A percentile compares a stretch with the other conserved stretches of the same genome.
These are phyloP conservation scores for Gracilaria caudata DNA, from an alignment of 23 red algal genomes.

Conservation along the genomic window DNA sequence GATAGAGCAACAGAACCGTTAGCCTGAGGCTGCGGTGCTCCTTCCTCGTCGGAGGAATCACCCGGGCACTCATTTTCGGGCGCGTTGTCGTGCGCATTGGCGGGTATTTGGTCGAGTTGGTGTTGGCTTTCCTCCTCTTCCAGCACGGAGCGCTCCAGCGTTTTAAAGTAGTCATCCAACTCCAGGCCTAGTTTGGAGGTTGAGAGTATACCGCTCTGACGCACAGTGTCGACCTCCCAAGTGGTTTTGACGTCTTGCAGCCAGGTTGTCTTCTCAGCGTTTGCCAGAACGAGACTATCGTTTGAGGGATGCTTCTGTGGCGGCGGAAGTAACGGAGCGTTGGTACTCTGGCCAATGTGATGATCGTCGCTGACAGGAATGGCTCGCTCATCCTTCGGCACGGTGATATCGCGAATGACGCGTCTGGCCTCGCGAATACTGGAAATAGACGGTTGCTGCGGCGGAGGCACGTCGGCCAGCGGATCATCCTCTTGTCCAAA, in stretches of 20 bases:
- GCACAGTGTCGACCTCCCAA: slow-evolving; percentile 59
- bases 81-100: not conserved
- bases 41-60: slow-evolving; percentile 23
- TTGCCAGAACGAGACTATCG: slow-evolving; percentile 25
- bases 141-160: not conserved
- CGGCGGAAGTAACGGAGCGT: slow-evolving; percentile 4
- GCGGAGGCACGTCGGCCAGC: slow-evolving; percentile 4
- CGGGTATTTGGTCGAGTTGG: not conserved
- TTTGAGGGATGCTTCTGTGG: not conserved
- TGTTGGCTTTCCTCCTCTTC: not conserved
- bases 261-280: slow-evolving; percentile 36
- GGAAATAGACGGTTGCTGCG: slow-evolving; percentile 57
- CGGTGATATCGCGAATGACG: slow-evolving; percentile 3
- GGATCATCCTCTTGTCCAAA: slow-evolving; percentile 23
- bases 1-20: not conserved
- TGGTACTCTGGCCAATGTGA: slow-evolving; percentile 60
- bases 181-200: slow-evolving; percentile 29
- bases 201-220: slow-evolving; percentile 55
- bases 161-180: slow-evolving; percentile 12
- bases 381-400: slow-evolving; percentile 22
- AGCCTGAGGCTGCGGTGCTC: not conserved
- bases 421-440: slow-evolving; percentile 46
- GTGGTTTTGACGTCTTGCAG: slow-evolving; percentile 62
- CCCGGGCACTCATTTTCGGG: not conserved
- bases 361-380: slow-evolving; percentile 8